Conservation (phyloP, 2,329 filamentous ascomycete species). For the Phialocephala subalpina region DNA sequence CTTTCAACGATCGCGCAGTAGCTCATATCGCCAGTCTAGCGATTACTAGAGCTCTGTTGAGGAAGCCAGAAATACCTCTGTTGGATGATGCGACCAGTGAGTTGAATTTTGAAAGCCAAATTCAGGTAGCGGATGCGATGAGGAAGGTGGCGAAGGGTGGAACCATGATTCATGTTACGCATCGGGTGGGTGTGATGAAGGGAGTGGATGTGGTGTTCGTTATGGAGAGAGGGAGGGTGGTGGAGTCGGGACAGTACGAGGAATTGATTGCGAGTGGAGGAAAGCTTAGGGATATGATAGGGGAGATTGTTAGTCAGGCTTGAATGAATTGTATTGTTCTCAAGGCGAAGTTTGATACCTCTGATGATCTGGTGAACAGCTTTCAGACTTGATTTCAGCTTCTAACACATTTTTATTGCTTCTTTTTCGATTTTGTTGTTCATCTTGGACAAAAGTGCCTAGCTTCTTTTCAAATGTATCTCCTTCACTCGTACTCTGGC, state of each 20-base stretch:
- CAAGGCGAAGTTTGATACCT: background rate
- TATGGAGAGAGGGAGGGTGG: constrained; percentile 83
- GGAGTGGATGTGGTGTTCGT: constrained; percentile 67
- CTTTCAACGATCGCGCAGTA: background rate
- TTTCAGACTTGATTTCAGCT: too few relatives aligned
- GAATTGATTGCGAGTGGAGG: constrained; percentile 74
- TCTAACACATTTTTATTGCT: too few relatives aligned
- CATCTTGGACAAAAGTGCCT: too few relatives aligned
- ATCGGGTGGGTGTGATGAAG: constrained; percentile 77
- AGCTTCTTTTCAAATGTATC: too few relatives aligned
- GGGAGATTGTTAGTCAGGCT: background rate
- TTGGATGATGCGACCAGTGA: constrained; percentile 83
- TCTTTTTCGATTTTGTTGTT: too few relatives aligned
- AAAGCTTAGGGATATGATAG: constrained; percentile 51
- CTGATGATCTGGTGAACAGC: too few relatives aligned
- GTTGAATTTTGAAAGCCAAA: constrained; percentile 77
- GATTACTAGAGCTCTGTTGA: constrained; percentile 86
- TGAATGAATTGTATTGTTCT: background rate
- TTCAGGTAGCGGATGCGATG: constrained; percentile 76
- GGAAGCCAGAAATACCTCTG: constrained; percentile 83
- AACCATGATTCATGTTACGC: constrained; percentile 78
- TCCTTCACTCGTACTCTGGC: too few relatives aligned
- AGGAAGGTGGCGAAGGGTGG: constrained; percentile 59
- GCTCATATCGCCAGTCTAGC: constrained; percentile 55
- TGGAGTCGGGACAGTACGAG: constrained; percentile 81